phyloP scores from a whole-genome alignment of 2,329 filamentous ascomycete genomes.

The Apiospora malaysiana region DNA sequence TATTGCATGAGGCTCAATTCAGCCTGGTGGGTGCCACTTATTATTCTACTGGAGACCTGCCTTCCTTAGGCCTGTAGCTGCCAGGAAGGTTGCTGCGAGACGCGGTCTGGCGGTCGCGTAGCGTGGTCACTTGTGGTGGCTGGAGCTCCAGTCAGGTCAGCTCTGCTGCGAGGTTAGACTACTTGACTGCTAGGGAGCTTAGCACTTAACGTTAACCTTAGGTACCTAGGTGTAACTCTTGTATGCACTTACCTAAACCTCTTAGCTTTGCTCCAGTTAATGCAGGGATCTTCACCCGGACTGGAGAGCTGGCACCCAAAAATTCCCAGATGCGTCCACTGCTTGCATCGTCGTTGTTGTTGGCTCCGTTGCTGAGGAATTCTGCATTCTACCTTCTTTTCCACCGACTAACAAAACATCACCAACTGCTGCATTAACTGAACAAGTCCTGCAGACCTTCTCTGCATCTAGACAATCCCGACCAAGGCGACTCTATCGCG shows the following conservation, averaged over 20 bases:
- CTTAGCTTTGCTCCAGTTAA: background rate
- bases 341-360: conserved; percentile 12
- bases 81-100: background rate
- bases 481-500: background rate
- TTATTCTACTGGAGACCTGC: background rate
- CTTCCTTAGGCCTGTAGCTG: background rate
- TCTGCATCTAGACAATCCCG: background rate
- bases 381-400: background rate
- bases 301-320: conserved; percentile 19
- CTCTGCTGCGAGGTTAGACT: too few relatives aligned
- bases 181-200: too few relatives aligned
- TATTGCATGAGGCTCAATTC: conserved; percentile 17
- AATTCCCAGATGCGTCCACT: conserved; percentile 21
- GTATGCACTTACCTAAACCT: background rate
- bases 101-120: conserved; percentile 2
- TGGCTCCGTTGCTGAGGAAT: conserved; percentile 12
- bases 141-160: background rate
- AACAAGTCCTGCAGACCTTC: background rate
- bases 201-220: too few relatives aligned
- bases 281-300: conserved; percentile 5
- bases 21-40: background rate
- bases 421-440: background rate
- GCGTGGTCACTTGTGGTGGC: background rate
- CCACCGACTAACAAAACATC: background rate
- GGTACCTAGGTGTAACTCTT: background rate